Percentiles rank a stretch among this genome's conserved stretches.
Evolutionary conservation across 345 rosid genomes (phyloP).

Genomic region (Eucalyptus cladocalyx): DNA sequence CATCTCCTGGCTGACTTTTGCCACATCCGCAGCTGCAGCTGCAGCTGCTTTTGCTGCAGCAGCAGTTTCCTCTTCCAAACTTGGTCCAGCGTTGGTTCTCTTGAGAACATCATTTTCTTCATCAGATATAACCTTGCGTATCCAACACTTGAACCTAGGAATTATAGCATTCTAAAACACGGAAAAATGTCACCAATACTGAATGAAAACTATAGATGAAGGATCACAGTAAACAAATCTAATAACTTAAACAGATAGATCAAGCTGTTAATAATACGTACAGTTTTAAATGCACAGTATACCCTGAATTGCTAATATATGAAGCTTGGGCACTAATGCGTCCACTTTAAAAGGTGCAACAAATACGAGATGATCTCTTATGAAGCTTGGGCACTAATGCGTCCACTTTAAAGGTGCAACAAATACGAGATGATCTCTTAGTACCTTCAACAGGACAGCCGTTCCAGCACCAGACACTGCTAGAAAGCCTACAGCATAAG

Average conservation of each 20-base stretch:
- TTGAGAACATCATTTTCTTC: conserved; percentile 47
- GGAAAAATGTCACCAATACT: not conserved
- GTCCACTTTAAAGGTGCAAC: not conserved
- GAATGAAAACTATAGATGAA: not conserved
- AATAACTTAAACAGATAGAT: not conserved
- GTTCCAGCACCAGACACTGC: conserved; percentile 92
- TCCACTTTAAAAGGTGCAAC: not conserved
- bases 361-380: not conserved
- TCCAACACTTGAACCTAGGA: conserved; percentile 85
- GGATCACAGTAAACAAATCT: not conserved
- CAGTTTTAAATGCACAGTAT: not conserved
- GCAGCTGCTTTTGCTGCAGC: conserved; percentile 94
- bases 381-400: not conserved
- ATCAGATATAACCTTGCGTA: conserved; percentile 63
- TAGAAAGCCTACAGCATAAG: conserved; percentile 59
- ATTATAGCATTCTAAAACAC: conserved; percentile 57
- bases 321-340: not conserved
- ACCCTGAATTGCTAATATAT: not conserved
- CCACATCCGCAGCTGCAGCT: conserved; percentile 82
- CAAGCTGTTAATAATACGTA: not conserved
- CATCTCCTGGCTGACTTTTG: conserved; percentile 84
- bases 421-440: not conserved
- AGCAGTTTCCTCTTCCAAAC: conserved; percentile 82
- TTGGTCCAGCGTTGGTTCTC: conserved; percentile 45
- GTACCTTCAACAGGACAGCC: conserved; percentile 70